Evolutionary conservation across 768 basidiomycete genomes (phyloP).

Genomic region (Mycena rosella): DNA sequence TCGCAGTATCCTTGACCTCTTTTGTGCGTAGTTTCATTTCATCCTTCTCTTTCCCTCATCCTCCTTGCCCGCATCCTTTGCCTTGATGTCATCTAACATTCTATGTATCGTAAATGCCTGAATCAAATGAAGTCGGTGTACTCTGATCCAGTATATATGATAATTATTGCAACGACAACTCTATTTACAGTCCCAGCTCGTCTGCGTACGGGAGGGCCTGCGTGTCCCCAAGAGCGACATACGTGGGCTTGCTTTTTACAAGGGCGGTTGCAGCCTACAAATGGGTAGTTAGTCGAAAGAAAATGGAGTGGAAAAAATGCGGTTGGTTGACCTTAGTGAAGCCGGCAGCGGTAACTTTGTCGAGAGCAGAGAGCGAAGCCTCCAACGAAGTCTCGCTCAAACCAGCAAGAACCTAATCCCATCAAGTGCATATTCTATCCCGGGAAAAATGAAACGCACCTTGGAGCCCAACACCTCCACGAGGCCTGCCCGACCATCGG

Average conservation of each 20-base stretch:
- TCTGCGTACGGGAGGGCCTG: constrained; percentile 84
- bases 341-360: constrained; percentile 73
- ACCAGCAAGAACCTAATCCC: constrained; percentile 70
- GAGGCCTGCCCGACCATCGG: constrained; percentile 80
- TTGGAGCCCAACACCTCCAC: constrained; percentile 72
- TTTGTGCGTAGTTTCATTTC: constrained; percentile 38
- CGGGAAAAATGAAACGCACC: constrained; percentile 53
- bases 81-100: constrained; percentile 26
- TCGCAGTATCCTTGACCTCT: constrained; percentile 22
- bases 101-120: constrained; percentile 26
- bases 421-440: neutral
- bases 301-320: constrained; percentile 5
- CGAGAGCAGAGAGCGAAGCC: constrained; percentile 74
- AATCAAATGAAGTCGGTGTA: constrained; percentile 27
- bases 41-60: constrained; percentile 22
- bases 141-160: constrained; percentile 9
- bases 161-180: constrained; percentile 30
- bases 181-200: constrained; percentile 79
- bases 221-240: constrained; percentile 87
- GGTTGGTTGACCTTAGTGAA: constrained; percentile 74
- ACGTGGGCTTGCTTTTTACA: constrained; percentile 84
- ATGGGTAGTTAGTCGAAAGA: constrained; percentile 1
- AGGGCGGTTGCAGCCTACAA: constrained; percentile 74
- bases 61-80: neutral
- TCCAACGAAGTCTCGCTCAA: constrained; percentile 68